A percentile compares a stretch with the other conserved stretches of the same genome.
These are phyloP conservation scores for Fraxinus dipetala DNA, from an alignment of 305 asterid genomes.

Conservation along the genomic window DNA sequence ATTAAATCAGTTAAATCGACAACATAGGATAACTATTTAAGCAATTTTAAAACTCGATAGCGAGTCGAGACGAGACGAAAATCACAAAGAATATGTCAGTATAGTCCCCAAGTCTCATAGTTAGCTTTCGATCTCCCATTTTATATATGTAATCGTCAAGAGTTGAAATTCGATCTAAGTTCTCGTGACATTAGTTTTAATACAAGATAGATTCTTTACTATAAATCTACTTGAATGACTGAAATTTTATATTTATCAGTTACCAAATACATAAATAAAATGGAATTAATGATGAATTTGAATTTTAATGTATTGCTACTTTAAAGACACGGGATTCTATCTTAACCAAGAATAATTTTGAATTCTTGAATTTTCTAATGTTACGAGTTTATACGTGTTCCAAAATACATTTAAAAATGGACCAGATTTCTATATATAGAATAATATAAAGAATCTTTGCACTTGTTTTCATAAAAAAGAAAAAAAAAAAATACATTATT, in stretches of 20 bases:
- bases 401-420: conserved; percentile 15
- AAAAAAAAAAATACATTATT: neutral
- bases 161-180: neutral
- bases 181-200: neutral
- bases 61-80: neutral
- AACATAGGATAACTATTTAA: neutral
- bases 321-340: conserved; percentile 19
- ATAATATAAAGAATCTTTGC: conserved; percentile 17
- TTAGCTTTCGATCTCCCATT: neutral
- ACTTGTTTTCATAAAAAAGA: conserved; percentile 18
- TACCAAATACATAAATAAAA: neutral
- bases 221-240: neutral
- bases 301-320: conserved; percentile 13
- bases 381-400: neutral
- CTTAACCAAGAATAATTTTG: conserved; percentile 27
- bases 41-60: neutral
- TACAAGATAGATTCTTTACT: neutral
- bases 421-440: neutral
- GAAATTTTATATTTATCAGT: too few relatives aligned
- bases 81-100: neutral
- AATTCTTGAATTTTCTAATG: conserved; percentile 5
- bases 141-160: neutral
- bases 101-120: neutral
- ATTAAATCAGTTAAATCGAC: too few relatives aligned
- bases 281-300: neutral